Evolutionary conservation across 2,329 filamentous ascomycete genomes (phyloP), one percentile per base, ranked within the genome.

Genomic region (Aspergillus sp.): DNA sequence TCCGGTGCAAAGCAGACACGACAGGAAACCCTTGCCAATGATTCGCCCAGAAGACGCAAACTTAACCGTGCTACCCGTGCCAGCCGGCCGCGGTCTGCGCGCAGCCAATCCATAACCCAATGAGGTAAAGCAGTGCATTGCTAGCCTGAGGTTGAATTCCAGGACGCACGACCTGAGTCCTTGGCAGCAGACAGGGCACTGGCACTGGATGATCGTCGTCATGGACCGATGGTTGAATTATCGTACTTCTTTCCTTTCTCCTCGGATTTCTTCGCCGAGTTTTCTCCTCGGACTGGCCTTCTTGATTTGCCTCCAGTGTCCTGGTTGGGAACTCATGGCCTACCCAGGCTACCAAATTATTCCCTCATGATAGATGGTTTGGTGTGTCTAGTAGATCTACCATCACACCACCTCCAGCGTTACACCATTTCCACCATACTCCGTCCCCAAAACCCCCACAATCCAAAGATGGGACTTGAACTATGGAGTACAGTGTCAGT

Each of bases 201-300:
- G 13, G 30, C 17, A 20, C 38, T 30, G n/a, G 26, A 49, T 56
- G 53, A 59, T 59, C 57, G 45, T 30, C 57, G 24, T 52, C 47
- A 48, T 42, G 39, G 24, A 39, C 9, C 42, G 15, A 12, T 30
- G 26, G 26, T 30, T 30, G 26, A 9, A 8, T 11, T 30, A 11
- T 30, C 26, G 42, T 48, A 41, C 22, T 24, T 36, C 30, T 32
- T 13, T 18, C 18, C 44, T 36, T 36, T 36, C 15, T 36, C 34
- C 26, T 30, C 26, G 26, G 26, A 30, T 30, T 9, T 30, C 9
- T 30, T 30, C 26, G 26, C 26, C 26, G 26, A 30, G 9, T 30
- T 30, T 30, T 30, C 9, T 4, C 22, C 22, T 24, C 9, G 11
- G 26, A 3, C 26, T 4, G 26, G 26, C 9, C 26, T 30, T 11